These are phyloP conservation scores for Solanum hybrid DNA, from an alignment of 305 asterid species.

Conservation along the genomic window DNA sequence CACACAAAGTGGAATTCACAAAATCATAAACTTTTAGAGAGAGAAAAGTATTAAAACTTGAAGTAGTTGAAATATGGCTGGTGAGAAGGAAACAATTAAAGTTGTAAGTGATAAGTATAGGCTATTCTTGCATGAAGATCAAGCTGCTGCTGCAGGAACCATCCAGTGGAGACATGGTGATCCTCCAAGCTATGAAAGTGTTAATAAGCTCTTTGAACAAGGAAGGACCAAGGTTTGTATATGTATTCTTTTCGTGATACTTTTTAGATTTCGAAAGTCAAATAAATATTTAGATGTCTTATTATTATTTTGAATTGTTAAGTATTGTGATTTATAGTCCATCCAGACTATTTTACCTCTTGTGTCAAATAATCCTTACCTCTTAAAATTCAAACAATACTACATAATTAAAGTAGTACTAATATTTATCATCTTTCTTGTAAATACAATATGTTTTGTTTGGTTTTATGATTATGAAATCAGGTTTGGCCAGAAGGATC, in stretches of 20 bases:
- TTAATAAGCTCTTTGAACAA: constrained; percentile 56
- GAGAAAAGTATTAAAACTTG: not conserved
- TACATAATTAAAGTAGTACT: not conserved
- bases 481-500: constrained; percentile 82
- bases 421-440: not conserved
- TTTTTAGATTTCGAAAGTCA: not conserved
- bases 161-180: constrained; percentile 81
- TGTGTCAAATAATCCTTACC: not conserved
- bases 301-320: not conserved
- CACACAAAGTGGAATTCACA: not conserved
- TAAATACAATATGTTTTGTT: not conserved
- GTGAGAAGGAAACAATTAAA: not conserved
- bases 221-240: constrained; percentile 46
- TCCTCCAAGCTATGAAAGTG: constrained; percentile 60
- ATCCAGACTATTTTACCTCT: not conserved
- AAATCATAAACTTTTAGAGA: not conserved
- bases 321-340: not conserved
- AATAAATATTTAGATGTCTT: not conserved
- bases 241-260: not conserved
- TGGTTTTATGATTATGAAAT: not conserved
- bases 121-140: constrained; percentile 51
- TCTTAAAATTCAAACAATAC: not conserved
- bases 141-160: constrained; percentile 14
- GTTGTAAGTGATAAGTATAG: constrained; percentile 45
- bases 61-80: not conserved